Conservation (phyloP, 768 basidiomycete species). For the Termitomyces sp. region DNA sequence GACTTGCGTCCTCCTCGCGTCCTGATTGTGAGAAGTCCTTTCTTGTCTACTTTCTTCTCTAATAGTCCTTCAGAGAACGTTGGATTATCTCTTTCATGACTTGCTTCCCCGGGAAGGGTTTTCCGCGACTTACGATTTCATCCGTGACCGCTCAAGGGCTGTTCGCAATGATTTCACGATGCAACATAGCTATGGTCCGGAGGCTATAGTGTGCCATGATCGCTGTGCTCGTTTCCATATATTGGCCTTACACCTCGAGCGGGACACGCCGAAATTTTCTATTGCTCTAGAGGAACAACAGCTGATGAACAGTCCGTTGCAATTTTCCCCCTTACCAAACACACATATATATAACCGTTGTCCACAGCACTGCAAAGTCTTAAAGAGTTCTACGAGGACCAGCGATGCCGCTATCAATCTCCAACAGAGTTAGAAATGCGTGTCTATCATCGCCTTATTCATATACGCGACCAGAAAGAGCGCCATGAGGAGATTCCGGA, state of each 20-base stretch:
- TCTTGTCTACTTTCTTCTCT: not conserved
- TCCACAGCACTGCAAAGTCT: constrained; percentile 79
- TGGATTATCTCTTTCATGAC: constrained; percentile 89
- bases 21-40: constrained; percentile 52
- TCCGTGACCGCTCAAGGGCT: constrained; percentile 87
- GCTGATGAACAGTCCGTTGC: constrained; percentile 77
- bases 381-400: constrained; percentile 91
- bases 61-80: constrained; percentile 52
- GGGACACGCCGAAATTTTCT: constrained; percentile 53
- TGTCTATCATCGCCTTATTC: constrained; percentile 88
- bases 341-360: not conserved
- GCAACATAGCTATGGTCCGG: constrained; percentile 72
- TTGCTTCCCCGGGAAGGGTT: constrained; percentile 71
- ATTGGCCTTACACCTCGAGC: constrained; percentile 65
- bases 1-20: constrained; percentile 86
- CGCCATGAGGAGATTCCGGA: constrained; percentile 69
- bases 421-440: constrained; percentile 94
- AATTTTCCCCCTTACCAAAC: not conserved
- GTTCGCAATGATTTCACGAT: constrained; percentile 94
- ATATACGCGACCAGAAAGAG: constrained; percentile 81
- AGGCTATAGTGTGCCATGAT: constrained; percentile 88
- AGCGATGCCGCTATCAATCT: constrained; percentile 58
- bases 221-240: constrained; percentile 94
- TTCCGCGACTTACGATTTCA: constrained; percentile 68
- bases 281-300: constrained; percentile 80